Conservation (phyloP, 2,329 filamentous ascomycete genomes). For the Ophiostoma quercus region DNA sequence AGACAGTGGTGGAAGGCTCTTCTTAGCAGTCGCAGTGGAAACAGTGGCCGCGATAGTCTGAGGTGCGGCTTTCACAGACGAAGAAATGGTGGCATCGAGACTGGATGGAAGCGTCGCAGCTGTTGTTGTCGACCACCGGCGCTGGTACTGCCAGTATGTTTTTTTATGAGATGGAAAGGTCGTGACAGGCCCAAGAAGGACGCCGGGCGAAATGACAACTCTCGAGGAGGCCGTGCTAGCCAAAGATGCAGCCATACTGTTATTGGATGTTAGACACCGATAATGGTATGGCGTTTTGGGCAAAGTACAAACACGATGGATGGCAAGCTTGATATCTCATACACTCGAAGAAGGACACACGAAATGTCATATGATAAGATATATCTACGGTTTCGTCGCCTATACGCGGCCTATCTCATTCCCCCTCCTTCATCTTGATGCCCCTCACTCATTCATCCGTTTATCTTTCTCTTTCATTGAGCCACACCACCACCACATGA, state of each 20-base stretch:
- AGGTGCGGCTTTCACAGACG: not conserved
- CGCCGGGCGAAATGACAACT: not conserved
- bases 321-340: not conserved
- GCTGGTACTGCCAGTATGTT: not conserved
- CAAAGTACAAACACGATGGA: not conserved
- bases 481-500: not conserved
- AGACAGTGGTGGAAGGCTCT: not conserved
- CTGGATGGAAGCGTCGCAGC: not conserved
- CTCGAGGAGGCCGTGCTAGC: not conserved
- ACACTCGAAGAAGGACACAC: not conserved
- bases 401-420: slow-evolving; percentile 1
- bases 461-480: not conserved
- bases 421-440: not conserved
- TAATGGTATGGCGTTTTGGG: not conserved
- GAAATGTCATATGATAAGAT: not conserved
- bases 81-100: not conserved
- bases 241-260: not conserved
- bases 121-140: not conserved
- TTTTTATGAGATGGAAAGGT: not conserved
- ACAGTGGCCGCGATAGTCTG: not conserved
- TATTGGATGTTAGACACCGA: not conserved
- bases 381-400: not conserved
- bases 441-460: not conserved
- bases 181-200: not conserved
- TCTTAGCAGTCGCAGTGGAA: not conserved